These are phyloP conservation scores for Leishmania amazonensis DNA, from an alignment of 208 protist genomes.

Conservation along the genomic window DNA sequence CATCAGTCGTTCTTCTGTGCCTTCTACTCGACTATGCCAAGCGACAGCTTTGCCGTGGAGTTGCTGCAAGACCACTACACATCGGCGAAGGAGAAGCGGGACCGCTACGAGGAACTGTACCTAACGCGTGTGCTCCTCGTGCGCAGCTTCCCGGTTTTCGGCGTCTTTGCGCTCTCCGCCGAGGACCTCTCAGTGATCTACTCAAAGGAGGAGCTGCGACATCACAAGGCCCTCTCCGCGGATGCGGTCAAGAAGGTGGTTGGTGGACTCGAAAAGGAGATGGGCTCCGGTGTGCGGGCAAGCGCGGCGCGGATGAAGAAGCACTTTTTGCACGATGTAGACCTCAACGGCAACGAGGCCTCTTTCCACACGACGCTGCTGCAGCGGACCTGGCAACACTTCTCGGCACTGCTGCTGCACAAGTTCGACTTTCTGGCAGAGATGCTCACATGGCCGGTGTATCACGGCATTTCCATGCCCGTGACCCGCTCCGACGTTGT, in stretches of 20 bases:
- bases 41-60: slow-evolving; percentile 51
- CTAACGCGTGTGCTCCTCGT: slow-evolving; percentile 81
- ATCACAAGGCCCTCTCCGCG: slow-evolving; percentile 72
- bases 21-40: slow-evolving; percentile 70
- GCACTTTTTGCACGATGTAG: slow-evolving; percentile 82
- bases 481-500: slow-evolving; percentile 47
- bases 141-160: slow-evolving; percentile 78
- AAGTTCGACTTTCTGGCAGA: slow-evolving; percentile 73
- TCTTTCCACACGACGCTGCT: slow-evolving; percentile 82
- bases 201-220: slow-evolving; percentile 82
- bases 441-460: slow-evolving; percentile 63
- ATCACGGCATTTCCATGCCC: slow-evolving; percentile 44
- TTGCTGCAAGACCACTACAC: slow-evolving; percentile 73
- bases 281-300: slow-evolving; percentile 61
- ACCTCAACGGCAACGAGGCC: slow-evolving; percentile 51
- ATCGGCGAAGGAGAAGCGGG: slow-evolving; percentile 63
- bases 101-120: slow-evolving; percentile 88
- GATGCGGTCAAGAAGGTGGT: slow-evolving; percentile 67
- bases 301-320: slow-evolving; percentile 79
- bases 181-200: slow-evolving; percentile 82
- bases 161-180: slow-evolving; percentile 69
- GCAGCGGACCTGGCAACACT: slow-evolving; percentile 86
- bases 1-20: slow-evolving; percentile 91
- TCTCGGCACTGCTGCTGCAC: slow-evolving; percentile 60
- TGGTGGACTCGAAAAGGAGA: slow-evolving; percentile 65